These are phyloP conservation scores for Penicillium herquei DNA, from an alignment of 495 filamentous ascomycete genomes.

Conservation along the genomic window DNA sequence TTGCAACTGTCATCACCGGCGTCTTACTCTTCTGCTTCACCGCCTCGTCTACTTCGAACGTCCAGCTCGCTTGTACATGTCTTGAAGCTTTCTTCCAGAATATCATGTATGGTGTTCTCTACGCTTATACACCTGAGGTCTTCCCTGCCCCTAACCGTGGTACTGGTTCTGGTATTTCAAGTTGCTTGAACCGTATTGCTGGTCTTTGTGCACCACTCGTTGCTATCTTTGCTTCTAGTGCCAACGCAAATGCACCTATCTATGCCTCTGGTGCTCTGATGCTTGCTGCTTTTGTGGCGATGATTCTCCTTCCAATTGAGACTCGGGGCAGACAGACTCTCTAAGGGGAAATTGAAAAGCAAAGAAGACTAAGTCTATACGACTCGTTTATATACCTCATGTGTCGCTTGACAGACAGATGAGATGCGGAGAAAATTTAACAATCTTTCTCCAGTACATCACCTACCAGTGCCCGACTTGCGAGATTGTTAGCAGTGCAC, in stretches of 20 bases:
- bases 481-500: too few relatives aligned
- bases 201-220: constrained; percentile 60
- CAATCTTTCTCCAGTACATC: too few relatives aligned
- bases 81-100: constrained; percentile 62
- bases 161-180: constrained; percentile 57
- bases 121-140: constrained; percentile 61
- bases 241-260: constrained; percentile 48
- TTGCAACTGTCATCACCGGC: constrained; percentile 52
- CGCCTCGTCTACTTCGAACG: constrained; percentile 41
- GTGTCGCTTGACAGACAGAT: background rate
- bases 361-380: background rate
- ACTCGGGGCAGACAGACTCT: constrained; percentile 51
- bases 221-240: constrained; percentile 45
- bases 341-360: constrained; percentile 19
- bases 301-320: constrained; percentile 53
- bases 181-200: constrained; percentile 55
- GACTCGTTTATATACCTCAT: background rate
- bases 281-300: constrained; percentile 50
- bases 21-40: constrained; percentile 62
- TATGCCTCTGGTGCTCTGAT: constrained; percentile 53
- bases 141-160: constrained; percentile 59
- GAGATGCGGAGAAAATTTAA: too few relatives aligned
- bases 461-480: too few relatives aligned
- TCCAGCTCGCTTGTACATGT: constrained; percentile 52
- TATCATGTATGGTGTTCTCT: constrained; percentile 63